Evolutionary conservation across 2,329 filamentous ascomycete species (phyloP).

Genomic region (Tothia fuscella): DNA sequence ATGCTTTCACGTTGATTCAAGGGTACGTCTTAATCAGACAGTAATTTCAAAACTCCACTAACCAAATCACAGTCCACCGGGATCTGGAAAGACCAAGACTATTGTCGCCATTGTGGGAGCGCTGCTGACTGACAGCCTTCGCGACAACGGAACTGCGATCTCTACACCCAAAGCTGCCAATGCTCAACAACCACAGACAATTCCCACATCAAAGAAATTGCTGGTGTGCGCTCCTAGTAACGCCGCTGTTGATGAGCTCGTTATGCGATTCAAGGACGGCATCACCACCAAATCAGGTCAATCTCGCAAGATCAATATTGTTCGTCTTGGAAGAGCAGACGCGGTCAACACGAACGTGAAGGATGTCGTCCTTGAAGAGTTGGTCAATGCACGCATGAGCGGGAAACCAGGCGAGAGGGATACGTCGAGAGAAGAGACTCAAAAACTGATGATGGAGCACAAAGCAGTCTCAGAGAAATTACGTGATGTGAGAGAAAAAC

Average conservation of each 20-base stretch:
- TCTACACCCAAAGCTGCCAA: conserved; percentile 13
- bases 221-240: conserved; percentile 98
- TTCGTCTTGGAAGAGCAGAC: conserved; percentile 82
- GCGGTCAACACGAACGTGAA: conserved; percentile 81
- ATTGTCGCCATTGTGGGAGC: conserved; percentile 94
- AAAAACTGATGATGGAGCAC: conserved; percentile 60
- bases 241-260: conserved; percentile 90
- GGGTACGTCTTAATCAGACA: conserved; percentile 40
- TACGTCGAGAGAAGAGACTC: conserved; percentile 38
- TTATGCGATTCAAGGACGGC: conserved; percentile 80
- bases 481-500: conserved; percentile 54
- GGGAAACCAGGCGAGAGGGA: conserved; percentile 29
- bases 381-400: conserved; percentile 61
- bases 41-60: conserved; percentile 13
- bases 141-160: conserved; percentile 35
- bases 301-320: conserved; percentile 66
- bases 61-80: conserved; percentile 54
- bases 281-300: conserved; percentile 66
- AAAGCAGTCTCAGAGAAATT: conserved; percentile 53
- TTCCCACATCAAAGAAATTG: conserved; percentile 57
- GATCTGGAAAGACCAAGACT: conserved; percentile 96
- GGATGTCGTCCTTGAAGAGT: conserved; percentile 86
- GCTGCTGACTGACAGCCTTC: conserved; percentile 52
- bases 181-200: conserved; percentile 15
- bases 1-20: conserved; percentile 93